Base-by-base conservation (phyloP, 257 asterid species). In the Solanum microdontum region DNA sequence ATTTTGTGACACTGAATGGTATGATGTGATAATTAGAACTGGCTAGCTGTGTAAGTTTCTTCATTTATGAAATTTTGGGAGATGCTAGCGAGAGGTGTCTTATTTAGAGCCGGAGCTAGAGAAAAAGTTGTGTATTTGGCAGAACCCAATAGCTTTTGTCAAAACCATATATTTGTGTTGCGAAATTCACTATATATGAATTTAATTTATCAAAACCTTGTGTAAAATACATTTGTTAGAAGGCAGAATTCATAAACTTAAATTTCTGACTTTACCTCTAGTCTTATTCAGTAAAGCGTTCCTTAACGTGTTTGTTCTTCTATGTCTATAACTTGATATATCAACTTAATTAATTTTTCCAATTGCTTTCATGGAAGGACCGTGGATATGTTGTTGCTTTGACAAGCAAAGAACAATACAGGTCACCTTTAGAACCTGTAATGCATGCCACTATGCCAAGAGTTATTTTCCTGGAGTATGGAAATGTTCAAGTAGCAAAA, bases 361-460 rank as follows among this genome's bases (percentile, higher is more conserved):
- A 95, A 97, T 88, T 89, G 93, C 93, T 97, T 94, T 90, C 98
- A 94, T 13, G 99, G 99, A 51, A 91, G 99, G 88, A 95, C 98
- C 86, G 94, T 94, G 94, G 99, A 12, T 62, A 98, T 17, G 94
- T 96, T 86, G 94, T 95, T 86, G 98, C 99, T n/a, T 88, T 97
- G 90, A 97, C 99, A 11, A 95, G 96, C 91, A 96, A 94, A 92
- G 97, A 94, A 85, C 90, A 96, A 37, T 96, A 97, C 90, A 88
- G 99, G 80, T 51, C 90, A 7, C 99, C 98, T 8, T 97, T 97
- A 58, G 94, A 97, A 89, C 99, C 99, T 11, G 94, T 94, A 60
- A 95, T 97, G 30, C 24, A n/a, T 23, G 70, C 14, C 24, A 60
- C 64, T 37, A 37, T 37, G 99, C 98, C 99, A 2, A 98, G 99